Percentiles rank a stretch among this genome's conserved stretches.
Evolutionary conservation across 2,329 filamentous ascomycete genomes (phyloP).

Genomic region (Cercospora sp.): DNA sequence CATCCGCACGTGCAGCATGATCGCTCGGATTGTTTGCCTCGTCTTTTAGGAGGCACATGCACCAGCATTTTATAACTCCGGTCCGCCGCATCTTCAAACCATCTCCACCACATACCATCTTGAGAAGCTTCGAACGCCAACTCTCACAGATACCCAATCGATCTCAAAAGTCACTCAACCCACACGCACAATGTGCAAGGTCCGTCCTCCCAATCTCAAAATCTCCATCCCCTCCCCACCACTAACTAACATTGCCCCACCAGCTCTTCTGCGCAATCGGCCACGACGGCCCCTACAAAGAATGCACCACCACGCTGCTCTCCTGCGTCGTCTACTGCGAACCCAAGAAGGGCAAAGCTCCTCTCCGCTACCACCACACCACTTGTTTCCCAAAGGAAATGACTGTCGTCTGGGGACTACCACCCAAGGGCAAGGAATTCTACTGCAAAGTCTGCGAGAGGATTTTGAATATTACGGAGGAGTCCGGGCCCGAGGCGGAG

Average conservation of each 20-base stretch:
- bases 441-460: conserved; percentile 8
- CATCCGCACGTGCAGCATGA: background rate
- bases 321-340: conserved; percentile 3
- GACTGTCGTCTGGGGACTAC: conserved; percentile 8
- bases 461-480: background rate
- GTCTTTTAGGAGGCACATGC: background rate
- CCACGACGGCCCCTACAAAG: conserved; percentile 8
- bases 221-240: too few relatives aligned
- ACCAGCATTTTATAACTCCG: background rate
- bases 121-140: too few relatives aligned
- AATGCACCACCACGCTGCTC: conserved; percentile 3
- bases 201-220: background rate
- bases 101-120: background rate
- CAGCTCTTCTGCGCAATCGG: conserved; percentile 13
- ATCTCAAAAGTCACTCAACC: background rate
- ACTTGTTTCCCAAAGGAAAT: conserved; percentile 5
- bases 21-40: background rate
- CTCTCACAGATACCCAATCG: too few relatives aligned
- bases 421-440: background rate
- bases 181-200: conserved; percentile 6
- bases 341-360: conserved; percentile 2
- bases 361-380: background rate
- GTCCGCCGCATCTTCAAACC: background rate
- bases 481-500: background rate
- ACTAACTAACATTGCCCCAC: background rate